Base-by-base conservation (phyloP, 1,284 basidiomycete species). In the Microbotryum lychnidis-dioicae region DNA sequence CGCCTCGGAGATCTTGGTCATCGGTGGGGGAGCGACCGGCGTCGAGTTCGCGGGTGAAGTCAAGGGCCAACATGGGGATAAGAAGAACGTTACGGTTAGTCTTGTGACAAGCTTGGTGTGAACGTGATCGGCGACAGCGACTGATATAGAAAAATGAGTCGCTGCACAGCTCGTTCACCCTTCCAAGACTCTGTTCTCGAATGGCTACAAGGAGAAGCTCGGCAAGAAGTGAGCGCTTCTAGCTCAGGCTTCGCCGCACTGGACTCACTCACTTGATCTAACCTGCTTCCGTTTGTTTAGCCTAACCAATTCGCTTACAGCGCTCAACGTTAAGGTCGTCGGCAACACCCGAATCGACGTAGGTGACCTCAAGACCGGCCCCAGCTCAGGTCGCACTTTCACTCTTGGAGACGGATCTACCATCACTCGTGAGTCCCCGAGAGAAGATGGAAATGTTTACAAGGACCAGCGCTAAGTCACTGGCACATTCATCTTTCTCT, bases 11-110 rank as follows among this genome's bases (percentile, higher is more conserved):
- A 60, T 78, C 23, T 67, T 78, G 7, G 60, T 78, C 20, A 64
- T 77, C 42, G 77, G 77, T 25, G 77, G 74, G 51, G 79, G 79
- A 7, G 70, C 78, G 0, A 77, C 77, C 23, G 79, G 79, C 4
- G 68, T 79, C 33, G 79, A 80, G 64, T 70, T 76, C 49, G 75
- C 76, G 0, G 79, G 79, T 31, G 67, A 68, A 29, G 56, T 68
- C 7, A 50, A 49, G 33, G 57, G 50, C n/a, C 67, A 71, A 20
- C 57, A 49, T 16, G 27, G 21, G 51, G 55, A 62, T 10, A 57
- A 50, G 21, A 70, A 72, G 60, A 56, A 58, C 31, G 70, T 78
- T 58, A 78, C 77, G 12, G 37, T 42, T 2, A 42, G 37, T 42
- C 14, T 42, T 16, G 12, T 42, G 12, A 31, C 12, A 12, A 42